These are phyloP conservation scores for Penicillium roqueforti DNA, from an alignment of 495 filamentous ascomycete species.

Conservation along the genomic window DNA sequence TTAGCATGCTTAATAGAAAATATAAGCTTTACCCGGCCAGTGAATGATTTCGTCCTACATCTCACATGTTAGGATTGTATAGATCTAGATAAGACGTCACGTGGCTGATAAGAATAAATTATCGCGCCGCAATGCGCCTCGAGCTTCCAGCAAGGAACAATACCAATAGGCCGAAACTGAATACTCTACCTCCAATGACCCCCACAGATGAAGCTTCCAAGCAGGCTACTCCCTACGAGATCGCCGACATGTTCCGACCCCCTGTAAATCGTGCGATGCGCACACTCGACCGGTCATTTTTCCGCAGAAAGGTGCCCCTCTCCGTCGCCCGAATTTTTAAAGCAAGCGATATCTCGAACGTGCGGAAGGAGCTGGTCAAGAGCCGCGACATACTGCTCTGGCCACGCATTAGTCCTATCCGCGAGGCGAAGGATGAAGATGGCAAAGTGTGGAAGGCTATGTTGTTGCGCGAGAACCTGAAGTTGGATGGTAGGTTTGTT, in stretches of 20 bases:
- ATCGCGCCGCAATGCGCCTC: slow-evolving; percentile 9
- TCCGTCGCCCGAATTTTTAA: slow-evolving; percentile 77
- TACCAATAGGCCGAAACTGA: neutral
- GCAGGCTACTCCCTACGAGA: slow-evolving; percentile 22
- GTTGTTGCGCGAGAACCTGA: slow-evolving; percentile 67
- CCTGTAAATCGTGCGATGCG: slow-evolving; percentile 78
- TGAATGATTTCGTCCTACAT: too few species aligned
- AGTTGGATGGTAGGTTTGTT: slow-evolving; percentile 54
- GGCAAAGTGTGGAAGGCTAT: slow-evolving; percentile 62
- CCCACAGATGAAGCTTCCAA: slow-evolving; percentile 15
- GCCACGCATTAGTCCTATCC: slow-evolving; percentile 53
- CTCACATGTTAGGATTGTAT: slow-evolving; percentile 1
- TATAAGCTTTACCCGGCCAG: neutral
- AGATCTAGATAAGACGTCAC: slow-evolving; percentile 40
- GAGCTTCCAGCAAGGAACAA: slow-evolving; percentile 5
- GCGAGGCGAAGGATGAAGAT: slow-evolving; percentile 47
- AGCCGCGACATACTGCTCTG: slow-evolving; percentile 59
- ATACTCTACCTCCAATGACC: slow-evolving; percentile 29
- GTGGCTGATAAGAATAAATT: slow-evolving; percentile 23
- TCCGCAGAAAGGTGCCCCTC: slow-evolving; percentile 67
- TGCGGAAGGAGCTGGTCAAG: slow-evolving; percentile 55
- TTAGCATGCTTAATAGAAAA: neutral
- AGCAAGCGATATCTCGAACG: slow-evolving; percentile 61
- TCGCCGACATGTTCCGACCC: slow-evolving; percentile 64
- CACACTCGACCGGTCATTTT: slow-evolving; percentile 76